Percentiles rank a stretch among this genome's conserved stretches.
Conservation (phyloP, 768 basidiomycete genomes). For the Hortiboletus flavorubellus region DNA sequence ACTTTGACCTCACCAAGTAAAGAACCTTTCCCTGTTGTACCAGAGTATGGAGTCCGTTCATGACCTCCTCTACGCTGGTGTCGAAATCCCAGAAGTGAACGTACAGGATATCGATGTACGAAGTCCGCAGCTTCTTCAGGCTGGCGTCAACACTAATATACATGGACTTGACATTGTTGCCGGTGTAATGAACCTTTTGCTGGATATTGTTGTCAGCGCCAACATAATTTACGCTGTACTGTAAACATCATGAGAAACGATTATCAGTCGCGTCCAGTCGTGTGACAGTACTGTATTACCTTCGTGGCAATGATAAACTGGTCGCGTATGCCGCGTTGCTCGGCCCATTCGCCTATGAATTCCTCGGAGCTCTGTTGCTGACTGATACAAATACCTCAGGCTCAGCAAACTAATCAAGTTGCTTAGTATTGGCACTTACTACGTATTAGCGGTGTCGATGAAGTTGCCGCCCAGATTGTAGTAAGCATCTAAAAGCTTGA, state of each 20-base stretch:
- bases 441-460: slow-evolving; percentile 46
- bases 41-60: slow-evolving; percentile 41
- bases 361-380: slow-evolving; percentile 53
- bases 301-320: slow-evolving; percentile 46
- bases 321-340: slow-evolving; percentile 38
- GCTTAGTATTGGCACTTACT: slow-evolving; percentile 23
- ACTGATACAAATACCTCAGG: slow-evolving; percentile 14
- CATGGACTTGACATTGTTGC: slow-evolving; percentile 37
- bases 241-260: background rate
- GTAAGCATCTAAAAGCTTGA: slow-evolving; percentile 35
- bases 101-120: slow-evolving; percentile 55
- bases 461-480: slow-evolving; percentile 43
- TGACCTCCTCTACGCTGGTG: slow-evolving; percentile 43
- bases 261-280: background rate
- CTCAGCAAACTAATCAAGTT: background rate
- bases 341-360: slow-evolving; percentile 50
- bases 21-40: slow-evolving; percentile 41
- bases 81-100: slow-evolving; percentile 49
- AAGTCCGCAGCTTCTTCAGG: slow-evolving; percentile 50
- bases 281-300: slow-evolving; percentile 12
- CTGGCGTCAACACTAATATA: slow-evolving; percentile 7
- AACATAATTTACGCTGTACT: slow-evolving; percentile 17
- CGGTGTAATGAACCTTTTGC: slow-evolving; percentile 29
- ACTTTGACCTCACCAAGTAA: slow-evolving; percentile 29
- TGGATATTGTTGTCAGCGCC: slow-evolving; percentile 9